Conservation (phyloP, 2,329 filamentous ascomycete genomes). For the Aureobasidium sp. region DNA sequence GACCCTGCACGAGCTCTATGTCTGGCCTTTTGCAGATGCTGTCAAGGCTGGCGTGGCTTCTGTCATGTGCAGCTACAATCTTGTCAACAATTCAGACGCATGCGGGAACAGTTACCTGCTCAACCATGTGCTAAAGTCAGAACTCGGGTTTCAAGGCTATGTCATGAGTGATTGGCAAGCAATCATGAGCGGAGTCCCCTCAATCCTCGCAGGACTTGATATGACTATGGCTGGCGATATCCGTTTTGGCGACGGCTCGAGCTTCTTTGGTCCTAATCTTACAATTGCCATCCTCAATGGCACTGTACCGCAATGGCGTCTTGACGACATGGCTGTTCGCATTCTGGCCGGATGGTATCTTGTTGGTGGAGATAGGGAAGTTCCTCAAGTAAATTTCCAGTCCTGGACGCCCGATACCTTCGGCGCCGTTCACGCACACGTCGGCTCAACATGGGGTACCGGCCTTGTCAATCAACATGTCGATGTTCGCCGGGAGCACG, state of each 20-base stretch:
- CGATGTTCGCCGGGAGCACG: slow-evolving; percentile 69
- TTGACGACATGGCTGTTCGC: slow-evolving; percentile 35
- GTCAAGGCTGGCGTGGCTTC: slow-evolving; percentile 48
- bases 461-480: slow-evolving; percentile 60
- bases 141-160: slow-evolving; percentile 60
- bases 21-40: slow-evolving; percentile 58
- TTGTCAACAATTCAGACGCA: slow-evolving; percentile 68
- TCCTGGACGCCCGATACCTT: slow-evolving; percentile 48
- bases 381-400: slow-evolving; percentile 37
- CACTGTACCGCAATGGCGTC: slow-evolving; percentile 24
- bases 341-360: slow-evolving; percentile 43
- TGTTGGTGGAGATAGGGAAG: slow-evolving; percentile 40
- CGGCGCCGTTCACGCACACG: slow-evolving; percentile 56
- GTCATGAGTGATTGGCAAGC: slow-evolving; percentile 62
- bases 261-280: slow-evolving; percentile 21
- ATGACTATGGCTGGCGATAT: slow-evolving; percentile 56
- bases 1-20: slow-evolving; percentile 41
- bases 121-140: slow-evolving; percentile 60
- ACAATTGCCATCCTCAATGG: slow-evolving; percentile 21
- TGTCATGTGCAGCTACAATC: slow-evolving; percentile 43
- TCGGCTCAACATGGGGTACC: slow-evolving; percentile 43
- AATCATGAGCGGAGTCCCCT: slow-evolving; percentile 52
- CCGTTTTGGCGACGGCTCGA: slow-evolving; percentile 16
- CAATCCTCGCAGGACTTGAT: slow-evolving; percentile 53
- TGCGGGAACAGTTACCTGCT: slow-evolving; percentile 52